Conservation (phyloP, 768 basidiomycete species). For the Hypsizygus marmoreus region DNA sequence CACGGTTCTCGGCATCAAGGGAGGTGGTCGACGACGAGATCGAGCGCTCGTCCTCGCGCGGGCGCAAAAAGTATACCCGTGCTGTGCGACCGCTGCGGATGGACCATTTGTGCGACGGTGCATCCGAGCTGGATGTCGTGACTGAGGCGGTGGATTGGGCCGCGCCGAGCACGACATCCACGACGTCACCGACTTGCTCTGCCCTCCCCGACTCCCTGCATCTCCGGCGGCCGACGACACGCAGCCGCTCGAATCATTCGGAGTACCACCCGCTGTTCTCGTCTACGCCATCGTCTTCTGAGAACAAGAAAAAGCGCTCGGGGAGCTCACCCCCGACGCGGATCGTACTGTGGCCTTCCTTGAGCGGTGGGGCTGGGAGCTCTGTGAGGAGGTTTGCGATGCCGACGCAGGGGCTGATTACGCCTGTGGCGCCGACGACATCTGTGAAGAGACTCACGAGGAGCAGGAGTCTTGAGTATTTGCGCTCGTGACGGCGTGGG, state of each 20-base stretch:
- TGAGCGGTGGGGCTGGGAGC: no score
- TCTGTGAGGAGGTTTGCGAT: no score
- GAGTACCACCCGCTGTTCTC: conserved; percentile 6
- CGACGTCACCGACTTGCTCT: no score
- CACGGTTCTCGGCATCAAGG: conserved; percentile 15
- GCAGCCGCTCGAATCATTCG: conserved; percentile 17
- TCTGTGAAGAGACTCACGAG: conserved; percentile 12
- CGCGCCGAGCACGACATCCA: background rate
- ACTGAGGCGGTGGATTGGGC: conserved; percentile 19
- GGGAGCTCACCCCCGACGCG: conserved; percentile 4
- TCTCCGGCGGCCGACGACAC: background rate
- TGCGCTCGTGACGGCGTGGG: background rate
- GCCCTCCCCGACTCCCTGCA: no score
- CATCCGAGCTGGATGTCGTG: conserved; percentile 18
- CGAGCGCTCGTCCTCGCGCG: conserved; percentile 18
- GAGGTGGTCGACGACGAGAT: conserved; percentile 17
- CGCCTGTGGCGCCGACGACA: conserved; percentile 9
- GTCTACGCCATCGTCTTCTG: conserved; percentile 2
- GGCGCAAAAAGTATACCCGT: conserved; percentile 16
- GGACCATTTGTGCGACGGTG: conserved; percentile 10
- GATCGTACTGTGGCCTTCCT: no score
- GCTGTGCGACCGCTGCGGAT: background rate
- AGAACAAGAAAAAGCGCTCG: background rate
- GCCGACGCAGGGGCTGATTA: no score
- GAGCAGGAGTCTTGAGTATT: conserved; percentile 23